Evolutionary conservation across 2,329 filamentous ascomycete genomes (phyloP), one percentile per base, ranked within the genome.

Genomic region (Hypoxylon sp.): DNA sequence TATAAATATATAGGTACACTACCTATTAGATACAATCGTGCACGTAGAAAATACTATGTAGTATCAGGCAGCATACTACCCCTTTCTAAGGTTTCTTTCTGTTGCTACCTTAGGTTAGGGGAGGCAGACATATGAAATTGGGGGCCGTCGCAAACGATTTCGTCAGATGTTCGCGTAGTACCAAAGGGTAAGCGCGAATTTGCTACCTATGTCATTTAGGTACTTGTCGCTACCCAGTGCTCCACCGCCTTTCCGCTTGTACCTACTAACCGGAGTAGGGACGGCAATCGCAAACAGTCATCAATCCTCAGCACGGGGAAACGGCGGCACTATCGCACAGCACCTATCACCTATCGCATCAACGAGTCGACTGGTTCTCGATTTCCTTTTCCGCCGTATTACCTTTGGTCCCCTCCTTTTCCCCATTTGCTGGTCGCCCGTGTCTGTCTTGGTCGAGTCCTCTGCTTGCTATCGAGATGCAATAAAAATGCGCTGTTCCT

Each of bases 241-340:
- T 54, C 62, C 65, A 65, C 62, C 56, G 62, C 53, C 50, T 51
- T 65, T 56, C 58, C 62, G 62, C 51, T 58, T 65, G 56, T 61
- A 65, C 64, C 34, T 64, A 63, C 65, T 59, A 65, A 61, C 55
- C 62, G 54, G 52, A 62, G 56, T 52, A 43, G 46, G 52, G 56
- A 67, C 55, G 55, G 54, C 52, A 59, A 62, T 62, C 59, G 62
- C 65, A 65, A 65, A 65, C 62, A 58, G 58, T 51, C 61, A 28
- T 17, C n/a, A 24, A 15, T 6, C 13, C 34, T 43, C 19, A n/a
- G 17, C 30, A 8, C 5, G 41, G 32, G 20, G 17, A 6, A 41
- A 20, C 37, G 13, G 13, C 32, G 32, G 32, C 8, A 34, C 7
- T 26, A 4, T 7, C 4, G 24, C 24, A 34, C 8, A 3, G n/a